Base-by-base conservation (phyloP, 2,329 filamentous ascomycete genomes). In the Calonectria montana region DNA sequence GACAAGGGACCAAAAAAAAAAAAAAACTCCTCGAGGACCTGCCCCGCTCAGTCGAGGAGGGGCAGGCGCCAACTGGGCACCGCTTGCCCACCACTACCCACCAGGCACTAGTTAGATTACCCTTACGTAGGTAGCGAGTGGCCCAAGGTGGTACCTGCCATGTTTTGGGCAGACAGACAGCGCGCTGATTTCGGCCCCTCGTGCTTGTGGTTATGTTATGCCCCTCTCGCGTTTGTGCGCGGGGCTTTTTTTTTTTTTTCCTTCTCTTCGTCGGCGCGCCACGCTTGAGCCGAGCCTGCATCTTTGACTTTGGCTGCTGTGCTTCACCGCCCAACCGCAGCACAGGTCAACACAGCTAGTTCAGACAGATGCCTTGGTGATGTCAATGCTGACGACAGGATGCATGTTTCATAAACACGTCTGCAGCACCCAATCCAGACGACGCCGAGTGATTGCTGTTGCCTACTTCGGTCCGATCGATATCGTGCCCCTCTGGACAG, bases 161-260 rank as follows among this genome's bases (percentile, higher is more conserved):
- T 57, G 48, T 53, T 43, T 65, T 59, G 43, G 62, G 66, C 66
- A 62, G 41, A 31, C 48, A 65, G 67, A 16, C 53, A 61, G 43
- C 57, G 48, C 31, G 35, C 61, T 47, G 48, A 27, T 59, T 39
- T 59, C 21, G 21, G 39, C 67, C 61, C 66, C 66, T 68, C 59
- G 27, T 57, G 25, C 21, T 50, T 59, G n/a, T 55, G 23, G 59
- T 47, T 67, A 21, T 63, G 59, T 47, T 67, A 21, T 63, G 37
- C 67, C 67, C 67, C 67, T 70, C 67, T 10, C 31, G 10, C 13
- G 31, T 65, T 65, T 43, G 62, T 55, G 65, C 63, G 68, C 68
- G 68, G 77, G 77, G 77, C 66, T 72, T 74, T 74, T 74, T 70
- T 55, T 48, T 70, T 48, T 70, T 65, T 69, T 67, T 69, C 71